Percentiles rank a stretch among this genome's conserved stretches.
phyloP scores from a whole-genome alignment of 129 eudicot species.

The Helianthus tuberosus region DNA sequence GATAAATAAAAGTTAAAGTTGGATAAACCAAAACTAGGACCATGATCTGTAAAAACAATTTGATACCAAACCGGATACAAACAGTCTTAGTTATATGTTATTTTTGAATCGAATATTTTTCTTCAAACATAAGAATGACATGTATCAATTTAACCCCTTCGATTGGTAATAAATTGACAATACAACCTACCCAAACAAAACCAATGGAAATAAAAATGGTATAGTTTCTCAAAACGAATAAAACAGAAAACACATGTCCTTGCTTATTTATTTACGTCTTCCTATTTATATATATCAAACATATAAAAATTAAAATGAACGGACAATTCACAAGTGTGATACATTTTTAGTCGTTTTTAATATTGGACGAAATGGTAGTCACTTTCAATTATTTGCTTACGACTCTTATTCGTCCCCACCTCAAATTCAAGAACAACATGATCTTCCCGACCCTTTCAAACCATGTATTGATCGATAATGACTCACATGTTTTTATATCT shows the following conservation, averaged over 20 bases:
- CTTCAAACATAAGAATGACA: no score
- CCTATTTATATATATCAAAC: background rate
- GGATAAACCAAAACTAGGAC: no score
- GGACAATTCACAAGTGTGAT: background rate
- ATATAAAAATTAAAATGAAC: background rate
- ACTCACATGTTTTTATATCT: background rate
- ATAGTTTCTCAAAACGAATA: no score
- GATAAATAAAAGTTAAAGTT: no score
- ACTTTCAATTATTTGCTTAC: conserved; percentile 23
- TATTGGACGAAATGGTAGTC: conserved; percentile 16
- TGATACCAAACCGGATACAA: background rate
- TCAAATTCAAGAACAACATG: conserved; percentile 10
- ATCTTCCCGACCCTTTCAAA: conserved; percentile 8
- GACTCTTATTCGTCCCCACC: conserved; percentile 19
- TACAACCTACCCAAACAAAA: background rate
- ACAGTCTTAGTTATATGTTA: no score
- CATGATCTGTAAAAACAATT: background rate
- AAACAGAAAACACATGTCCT: background rate
- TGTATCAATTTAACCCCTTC: no score
- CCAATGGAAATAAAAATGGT: background rate
- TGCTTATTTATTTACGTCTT: background rate
- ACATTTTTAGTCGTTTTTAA: background rate
- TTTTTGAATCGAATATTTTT: no score
- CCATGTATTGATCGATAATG: background rate
- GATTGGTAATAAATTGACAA: no score